Percentiles rank a stretch among this genome's conserved stretches.
Evolutionary conservation across 139 green algal genomes (phyloP).

Genomic region (Closterium sp.): DNA sequence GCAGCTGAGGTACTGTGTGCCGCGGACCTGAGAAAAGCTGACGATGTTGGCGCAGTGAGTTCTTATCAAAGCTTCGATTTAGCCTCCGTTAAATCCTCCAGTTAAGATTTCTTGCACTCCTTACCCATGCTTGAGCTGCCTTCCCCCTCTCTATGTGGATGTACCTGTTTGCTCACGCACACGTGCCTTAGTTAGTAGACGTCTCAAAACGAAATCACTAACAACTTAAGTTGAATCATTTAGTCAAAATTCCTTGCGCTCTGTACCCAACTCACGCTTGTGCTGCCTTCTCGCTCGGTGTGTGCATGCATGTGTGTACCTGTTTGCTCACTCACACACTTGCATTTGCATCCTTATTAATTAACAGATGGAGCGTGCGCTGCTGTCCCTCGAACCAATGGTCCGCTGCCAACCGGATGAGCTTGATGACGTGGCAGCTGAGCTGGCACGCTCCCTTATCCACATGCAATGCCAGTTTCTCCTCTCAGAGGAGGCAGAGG

Average conservation of each 20-base stretch:
- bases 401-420: constrained; percentile 72
- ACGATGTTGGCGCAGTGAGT: background rate
- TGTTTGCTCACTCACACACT: too few relatives aligned
- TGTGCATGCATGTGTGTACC: too few relatives aligned
- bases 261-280: too few relatives aligned
- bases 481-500: background rate
- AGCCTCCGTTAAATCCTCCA: background rate
- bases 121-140: background rate
- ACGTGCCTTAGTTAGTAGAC: too few relatives aligned
- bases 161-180: too few relatives aligned
- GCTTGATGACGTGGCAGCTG: constrained; percentile 60
- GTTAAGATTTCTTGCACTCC: background rate
- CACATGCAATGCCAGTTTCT: constrained; percentile 66
- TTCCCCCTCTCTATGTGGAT: background rate
- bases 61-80: background rate
- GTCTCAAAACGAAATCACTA: too few relatives aligned
- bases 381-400: constrained; percentile 50
- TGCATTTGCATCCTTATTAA: background rate
- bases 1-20: too few relatives aligned
- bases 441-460: constrained; percentile 70
- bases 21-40: too few relatives aligned
- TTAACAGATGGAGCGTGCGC: constrained; percentile 17
- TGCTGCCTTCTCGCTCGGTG: too few relatives aligned
- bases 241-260: too few relatives aligned
- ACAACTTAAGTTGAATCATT: too few relatives aligned